Evolutionary conservation across 2,329 filamentous ascomycete genomes (phyloP).

Genomic region (Thielaviopsis populi): DNA sequence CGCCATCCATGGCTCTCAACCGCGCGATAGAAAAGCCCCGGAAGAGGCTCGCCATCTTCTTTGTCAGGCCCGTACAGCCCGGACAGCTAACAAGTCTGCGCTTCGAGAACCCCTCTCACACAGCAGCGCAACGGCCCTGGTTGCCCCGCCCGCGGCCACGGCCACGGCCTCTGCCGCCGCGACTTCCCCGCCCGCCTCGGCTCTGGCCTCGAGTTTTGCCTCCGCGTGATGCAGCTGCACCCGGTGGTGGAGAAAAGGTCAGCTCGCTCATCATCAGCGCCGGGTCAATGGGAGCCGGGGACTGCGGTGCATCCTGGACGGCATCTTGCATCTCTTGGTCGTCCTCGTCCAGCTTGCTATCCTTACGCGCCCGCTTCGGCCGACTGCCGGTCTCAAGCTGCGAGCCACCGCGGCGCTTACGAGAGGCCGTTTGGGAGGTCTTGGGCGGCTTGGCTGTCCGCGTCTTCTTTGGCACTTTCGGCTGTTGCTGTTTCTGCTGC

Average conservation of each 20-base stretch:
- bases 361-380: not conserved
- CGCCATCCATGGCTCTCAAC: conserved; percentile 11
- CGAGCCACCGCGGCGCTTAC: not conserved
- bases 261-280: not conserved
- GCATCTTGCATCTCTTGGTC: not conserved
- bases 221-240: not conserved
- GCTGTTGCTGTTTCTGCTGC: not conserved
- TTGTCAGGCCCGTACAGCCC: not conserved
- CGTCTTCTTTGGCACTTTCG: not conserved
- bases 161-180: not conserved
- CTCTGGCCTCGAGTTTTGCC: not conserved
- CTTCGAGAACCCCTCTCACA: not conserved
- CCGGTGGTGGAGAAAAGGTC: not conserved
- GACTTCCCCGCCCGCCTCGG: not conserved
- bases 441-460: not conserved
- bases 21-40: not conserved
- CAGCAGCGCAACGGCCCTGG: not conserved
- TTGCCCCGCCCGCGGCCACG: not conserved
- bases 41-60: not conserved
- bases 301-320: not conserved
- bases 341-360: not conserved
- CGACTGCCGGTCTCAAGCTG: not conserved
- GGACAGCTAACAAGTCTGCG: not conserved
- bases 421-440: not conserved
- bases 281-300: not conserved